Conservation (phyloP, 805 yeast genomes). For the Suhomyces canberraensis region DNA sequence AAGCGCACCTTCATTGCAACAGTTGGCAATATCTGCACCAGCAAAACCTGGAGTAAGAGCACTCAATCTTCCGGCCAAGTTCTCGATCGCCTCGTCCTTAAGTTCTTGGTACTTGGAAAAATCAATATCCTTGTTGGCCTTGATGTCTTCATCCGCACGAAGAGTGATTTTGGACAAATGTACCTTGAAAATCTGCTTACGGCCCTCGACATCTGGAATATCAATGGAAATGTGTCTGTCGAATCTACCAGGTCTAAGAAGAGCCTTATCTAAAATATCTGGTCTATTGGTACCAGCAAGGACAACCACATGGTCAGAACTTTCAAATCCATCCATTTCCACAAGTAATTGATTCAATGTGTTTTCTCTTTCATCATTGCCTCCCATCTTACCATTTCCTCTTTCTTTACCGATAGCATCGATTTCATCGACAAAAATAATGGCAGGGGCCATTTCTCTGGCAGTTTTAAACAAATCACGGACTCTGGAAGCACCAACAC, state of each 20-base stretch:
- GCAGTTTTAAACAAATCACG: conserved; percentile 91
- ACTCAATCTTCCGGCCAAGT: conserved; percentile 77
- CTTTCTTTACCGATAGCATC: conserved; percentile 93
- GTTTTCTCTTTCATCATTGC: conserved; percentile 91
- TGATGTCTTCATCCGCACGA: conserved; percentile 36
- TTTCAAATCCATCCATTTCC: conserved; percentile 92
- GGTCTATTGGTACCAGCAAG: conserved; percentile 94
- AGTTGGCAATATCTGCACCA: conserved; percentile 95
- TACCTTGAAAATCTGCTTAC: conserved; percentile 81
- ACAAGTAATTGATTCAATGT: conserved; percentile 89
- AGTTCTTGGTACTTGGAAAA: conserved; percentile 38
- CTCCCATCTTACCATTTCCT: conserved; percentile 67
- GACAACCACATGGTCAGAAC: conserved; percentile 88
- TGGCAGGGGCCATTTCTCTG: conserved; percentile 84
- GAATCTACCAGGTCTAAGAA: conserved; percentile 92
- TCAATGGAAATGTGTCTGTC: conserved; percentile 87
- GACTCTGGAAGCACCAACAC: conserved; percentile 94
- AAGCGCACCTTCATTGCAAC: conserved; percentile 91
- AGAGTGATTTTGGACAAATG: conserved; percentile 64
- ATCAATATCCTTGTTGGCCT: conserved; percentile 35
- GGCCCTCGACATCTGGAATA: conserved; percentile 84
- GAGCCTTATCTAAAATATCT: conserved; percentile 84
- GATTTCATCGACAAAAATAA: conserved; percentile 89
- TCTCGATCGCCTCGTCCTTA: conserved; percentile 46
- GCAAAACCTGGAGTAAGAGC: conserved; percentile 94